Evolutionary conservation across 1,284 basidiomycete genomes (phyloP).

Genomic region (Athelia sp.): DNA sequence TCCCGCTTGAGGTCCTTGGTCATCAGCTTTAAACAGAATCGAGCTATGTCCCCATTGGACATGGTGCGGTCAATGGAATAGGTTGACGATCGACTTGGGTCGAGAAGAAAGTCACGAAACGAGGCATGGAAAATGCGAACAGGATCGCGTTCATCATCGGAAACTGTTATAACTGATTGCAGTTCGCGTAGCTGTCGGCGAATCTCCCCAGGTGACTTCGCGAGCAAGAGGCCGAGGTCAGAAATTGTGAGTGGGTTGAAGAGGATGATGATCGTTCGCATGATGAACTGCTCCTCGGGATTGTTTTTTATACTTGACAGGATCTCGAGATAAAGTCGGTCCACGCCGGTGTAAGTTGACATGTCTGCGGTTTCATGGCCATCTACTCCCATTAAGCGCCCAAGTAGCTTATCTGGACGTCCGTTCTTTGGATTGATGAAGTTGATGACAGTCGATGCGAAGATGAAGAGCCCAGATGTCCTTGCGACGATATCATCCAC

Average conservation of each 20-base stretch:
- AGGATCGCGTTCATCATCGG: constrained; percentile 7
- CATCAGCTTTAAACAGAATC: constrained; percentile 15
- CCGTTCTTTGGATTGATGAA: constrained; percentile 11
- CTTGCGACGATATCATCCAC: constrained; percentile 15
- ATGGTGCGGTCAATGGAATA: constrained; percentile 10
- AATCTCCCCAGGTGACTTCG: constrained; percentile 8
- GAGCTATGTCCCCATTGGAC: constrained; percentile 13
- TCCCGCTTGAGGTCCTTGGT: constrained; percentile 9
- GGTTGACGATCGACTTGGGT: constrained; percentile 11
- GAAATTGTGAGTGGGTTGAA: constrained; percentile 11
- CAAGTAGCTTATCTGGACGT: constrained; percentile 11
- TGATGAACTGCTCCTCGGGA: constrained; percentile 9
- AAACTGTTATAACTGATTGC: constrained; percentile 12
- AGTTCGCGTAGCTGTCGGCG: constrained; percentile 9
- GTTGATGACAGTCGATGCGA: constrained; percentile 21
- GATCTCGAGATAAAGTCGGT: constrained; percentile 13
- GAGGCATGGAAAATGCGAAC: constrained; percentile 18
- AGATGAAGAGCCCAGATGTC: constrained; percentile 22
- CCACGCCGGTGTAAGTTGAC: constrained; percentile 8
- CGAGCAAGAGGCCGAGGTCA: constrained; percentile 13
- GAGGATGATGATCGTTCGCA: constrained; percentile 13
- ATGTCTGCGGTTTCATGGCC: constrained; percentile 6
- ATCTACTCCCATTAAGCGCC: constrained; percentile 1
- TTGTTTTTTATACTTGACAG: constrained; percentile 8
- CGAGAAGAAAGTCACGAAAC: constrained; percentile 18